phyloP scores from a whole-genome alignment of 176 grass and related monocot genomes.

The Saccharum officinarum region DNA sequence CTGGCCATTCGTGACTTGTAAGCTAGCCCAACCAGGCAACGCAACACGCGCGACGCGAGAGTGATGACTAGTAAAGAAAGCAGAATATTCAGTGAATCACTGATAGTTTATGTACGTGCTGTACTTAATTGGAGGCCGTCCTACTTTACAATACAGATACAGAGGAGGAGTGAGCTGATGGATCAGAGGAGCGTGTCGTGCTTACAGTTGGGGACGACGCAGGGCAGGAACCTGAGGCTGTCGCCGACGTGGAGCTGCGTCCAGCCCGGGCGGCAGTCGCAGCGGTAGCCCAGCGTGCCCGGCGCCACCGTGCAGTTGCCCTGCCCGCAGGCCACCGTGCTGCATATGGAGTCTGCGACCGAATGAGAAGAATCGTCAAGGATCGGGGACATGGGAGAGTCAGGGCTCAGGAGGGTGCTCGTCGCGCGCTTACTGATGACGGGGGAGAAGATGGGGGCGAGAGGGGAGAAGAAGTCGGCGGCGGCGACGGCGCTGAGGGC shows the following conservation, averaged over 20 bases:
- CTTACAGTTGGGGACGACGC: conserved; percentile 94
- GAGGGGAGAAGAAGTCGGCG: conserved; percentile 69
- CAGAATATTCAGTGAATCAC: background rate
- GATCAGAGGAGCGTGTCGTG: background rate
- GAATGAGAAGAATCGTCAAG: background rate
- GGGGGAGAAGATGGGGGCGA: conserved; percentile 59
- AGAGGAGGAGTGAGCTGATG: background rate
- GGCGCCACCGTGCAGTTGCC: conserved; percentile 61
- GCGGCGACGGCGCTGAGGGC: conserved; percentile 29
- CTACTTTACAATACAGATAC: background rate
- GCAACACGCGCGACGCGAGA: background rate
- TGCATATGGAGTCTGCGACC: conserved; percentile 61
- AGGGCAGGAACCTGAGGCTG: conserved; percentile 69
- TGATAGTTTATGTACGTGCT: background rate
- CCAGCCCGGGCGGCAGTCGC: conserved; percentile 80
- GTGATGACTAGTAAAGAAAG: background rate
- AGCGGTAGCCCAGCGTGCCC: conserved; percentile 54
- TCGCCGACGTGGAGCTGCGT: conserved; percentile 70
- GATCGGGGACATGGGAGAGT: background rate
- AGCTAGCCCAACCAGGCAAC: background rate
- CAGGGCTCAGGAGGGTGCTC: background rate
- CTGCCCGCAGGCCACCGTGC: conserved; percentile 63
- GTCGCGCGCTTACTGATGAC: conserved; percentile 40
- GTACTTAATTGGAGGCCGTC: background rate
- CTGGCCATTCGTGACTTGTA: conserved; percentile 33